These are phyloP conservation scores for Ophiostoma novo-ulmi DNA, from an alignment of 2,329 filamentous ascomycete genomes.

Conservation along the genomic window DNA sequence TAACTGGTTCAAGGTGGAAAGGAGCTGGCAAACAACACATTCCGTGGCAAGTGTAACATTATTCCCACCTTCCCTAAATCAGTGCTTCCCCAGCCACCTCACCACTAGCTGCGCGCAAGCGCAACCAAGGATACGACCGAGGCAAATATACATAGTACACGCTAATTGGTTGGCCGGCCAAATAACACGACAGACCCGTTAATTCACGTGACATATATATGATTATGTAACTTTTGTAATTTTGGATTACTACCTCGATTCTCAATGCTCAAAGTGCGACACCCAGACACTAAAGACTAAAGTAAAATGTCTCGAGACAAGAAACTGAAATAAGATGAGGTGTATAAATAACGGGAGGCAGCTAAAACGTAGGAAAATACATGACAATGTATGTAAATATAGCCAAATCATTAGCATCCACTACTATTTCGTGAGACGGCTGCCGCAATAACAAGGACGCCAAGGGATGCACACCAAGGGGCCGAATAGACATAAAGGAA, in stretches of 20 bases:
- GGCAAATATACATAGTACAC: slow-evolving; percentile 18
- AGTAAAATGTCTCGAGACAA: no score
- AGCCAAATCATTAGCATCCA: neutral
- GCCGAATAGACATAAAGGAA: neutral
- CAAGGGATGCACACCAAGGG: neutral
- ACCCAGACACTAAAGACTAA: no score
- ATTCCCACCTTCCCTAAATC: neutral
- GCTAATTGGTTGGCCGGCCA: slow-evolving; percentile 27
- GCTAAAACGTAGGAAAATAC: neutral
- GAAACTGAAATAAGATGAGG: neutral
- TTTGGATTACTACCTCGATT: neutral
- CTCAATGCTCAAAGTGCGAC: no score
- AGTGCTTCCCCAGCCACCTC: slow-evolving; percentile 10
- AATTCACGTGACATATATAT: slow-evolving; percentile 19
- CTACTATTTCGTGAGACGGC: neutral
- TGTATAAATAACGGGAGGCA: neutral
- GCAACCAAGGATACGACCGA: slow-evolving; percentile 17
- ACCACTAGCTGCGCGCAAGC: slow-evolving; percentile 2
- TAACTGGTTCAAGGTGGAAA: neutral
- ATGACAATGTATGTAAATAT: neutral
- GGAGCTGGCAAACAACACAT: neutral
- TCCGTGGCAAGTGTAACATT: neutral
- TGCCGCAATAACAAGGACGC: neutral
- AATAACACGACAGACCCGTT: slow-evolving; percentile 1
- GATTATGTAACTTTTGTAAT: neutral